Conservation (phyloP, 192 early-diverging fungal species). For the Coemansia sp. region DNA sequence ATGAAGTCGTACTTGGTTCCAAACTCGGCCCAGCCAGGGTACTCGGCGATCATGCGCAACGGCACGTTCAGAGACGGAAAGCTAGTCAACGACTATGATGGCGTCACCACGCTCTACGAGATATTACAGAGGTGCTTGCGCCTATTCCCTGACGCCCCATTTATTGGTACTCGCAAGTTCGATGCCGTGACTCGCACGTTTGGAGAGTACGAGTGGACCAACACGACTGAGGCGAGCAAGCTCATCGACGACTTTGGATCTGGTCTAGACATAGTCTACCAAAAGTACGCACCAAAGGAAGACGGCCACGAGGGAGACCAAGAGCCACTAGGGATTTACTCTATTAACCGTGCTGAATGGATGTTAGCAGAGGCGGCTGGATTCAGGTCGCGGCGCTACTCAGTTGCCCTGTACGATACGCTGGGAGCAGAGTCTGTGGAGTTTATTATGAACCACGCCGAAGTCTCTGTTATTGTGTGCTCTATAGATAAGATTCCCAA, state of each 20-base stretch:
- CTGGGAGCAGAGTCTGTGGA: conserved; percentile 81
- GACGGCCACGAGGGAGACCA: conserved; percentile 1
- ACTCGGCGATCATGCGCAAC: conserved; percentile 49
- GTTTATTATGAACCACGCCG: conserved; percentile 84
- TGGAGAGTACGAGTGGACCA: conserved; percentile 69
- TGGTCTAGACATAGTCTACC: conserved; percentile 67
- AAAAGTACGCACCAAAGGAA: conserved; percentile 36
- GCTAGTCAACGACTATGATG: conserved; percentile 16
- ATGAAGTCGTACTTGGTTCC: conserved; percentile 36
- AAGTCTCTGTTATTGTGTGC: conserved; percentile 67
- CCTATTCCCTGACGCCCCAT: conserved; percentile 54
- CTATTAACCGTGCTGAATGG: conserved; percentile 81
- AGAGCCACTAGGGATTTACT: conserved; percentile 71
- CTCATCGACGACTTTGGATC: conserved; percentile 70
- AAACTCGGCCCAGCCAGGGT: conserved; percentile 43
- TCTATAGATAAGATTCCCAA: conserved; percentile 64
- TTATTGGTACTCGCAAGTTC: conserved; percentile 66
- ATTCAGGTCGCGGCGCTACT: conserved; percentile 64
- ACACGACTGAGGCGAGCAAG: conserved; percentile 62
- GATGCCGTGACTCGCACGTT: conserved; percentile 62
- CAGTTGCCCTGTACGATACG: conserved; percentile 88
- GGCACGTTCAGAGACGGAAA: conserved; percentile 22
- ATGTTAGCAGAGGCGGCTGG: conserved; percentile 70
- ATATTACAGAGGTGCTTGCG: conserved; percentile 45
- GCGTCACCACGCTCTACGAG: conserved; percentile 44